These are phyloP conservation scores for Neotropicomus parvogracilis DNA, from an alignment of 1,284 basidiomycete species.

Conservation along the genomic window DNA sequence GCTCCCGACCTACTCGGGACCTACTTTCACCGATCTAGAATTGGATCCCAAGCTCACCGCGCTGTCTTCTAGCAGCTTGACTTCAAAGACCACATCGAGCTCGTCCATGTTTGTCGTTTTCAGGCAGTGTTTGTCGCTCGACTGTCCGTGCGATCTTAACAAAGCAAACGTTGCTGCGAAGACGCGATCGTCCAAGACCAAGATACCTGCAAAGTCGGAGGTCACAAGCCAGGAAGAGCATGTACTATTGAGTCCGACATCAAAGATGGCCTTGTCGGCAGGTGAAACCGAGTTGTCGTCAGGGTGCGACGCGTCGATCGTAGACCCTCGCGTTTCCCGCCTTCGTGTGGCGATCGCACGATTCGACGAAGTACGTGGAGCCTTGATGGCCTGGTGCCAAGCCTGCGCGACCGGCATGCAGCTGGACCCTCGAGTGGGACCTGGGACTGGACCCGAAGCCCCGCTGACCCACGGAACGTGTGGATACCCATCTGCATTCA, in stretches of 20 bases:
- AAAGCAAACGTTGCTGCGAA: not conserved
- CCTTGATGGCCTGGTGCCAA: conserved; percentile 15
- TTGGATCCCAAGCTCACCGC: not conserved
- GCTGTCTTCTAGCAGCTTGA: not conserved
- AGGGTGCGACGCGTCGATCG: not conserved
- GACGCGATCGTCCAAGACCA: not conserved
- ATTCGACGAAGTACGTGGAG: conserved; percentile 3
- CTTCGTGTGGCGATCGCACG: conserved; percentile 9
- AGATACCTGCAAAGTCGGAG: no score
- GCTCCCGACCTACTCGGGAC: not conserved
- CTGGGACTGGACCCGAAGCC: not conserved
- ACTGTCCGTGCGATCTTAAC: conserved; percentile 17
- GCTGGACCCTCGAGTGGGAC: not conserved
- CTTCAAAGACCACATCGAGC: not conserved
- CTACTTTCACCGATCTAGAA: not conserved
- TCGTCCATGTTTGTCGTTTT: conserved; percentile 9
- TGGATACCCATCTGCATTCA: not conserved
- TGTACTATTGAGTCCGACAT: not conserved
- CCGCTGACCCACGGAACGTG: not conserved
- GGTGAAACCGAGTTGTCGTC: not conserved
- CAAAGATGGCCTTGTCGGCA: not conserved
- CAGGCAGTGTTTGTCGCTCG: conserved; percentile 10
- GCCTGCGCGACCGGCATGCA: not conserved
- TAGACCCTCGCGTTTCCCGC: conserved; percentile 11
- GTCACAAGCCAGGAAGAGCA: not conserved